These are phyloP conservation scores for Hibiscus mutabilis DNA, from an alignment of 345 rosid genomes.

Conservation along the genomic window DNA sequence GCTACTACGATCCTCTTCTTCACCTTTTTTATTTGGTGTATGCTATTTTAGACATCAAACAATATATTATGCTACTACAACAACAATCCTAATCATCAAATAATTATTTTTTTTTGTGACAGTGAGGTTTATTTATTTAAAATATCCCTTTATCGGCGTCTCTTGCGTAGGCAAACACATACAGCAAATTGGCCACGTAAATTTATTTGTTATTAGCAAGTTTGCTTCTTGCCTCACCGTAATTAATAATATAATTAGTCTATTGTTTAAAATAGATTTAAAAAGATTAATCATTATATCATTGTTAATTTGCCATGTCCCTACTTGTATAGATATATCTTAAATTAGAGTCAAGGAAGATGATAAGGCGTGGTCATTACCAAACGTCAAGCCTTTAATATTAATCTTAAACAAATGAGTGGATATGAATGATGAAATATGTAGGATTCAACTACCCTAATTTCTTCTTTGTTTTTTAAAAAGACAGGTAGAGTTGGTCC, in stretches of 20 bases:
- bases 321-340: slow-evolving; percentile 2
- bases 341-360: slow-evolving; percentile 4
- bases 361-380: slow-evolving; percentile 5
- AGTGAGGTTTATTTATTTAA: neutral
- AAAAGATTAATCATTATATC: neutral
- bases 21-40: too few species aligned
- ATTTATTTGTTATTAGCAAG: neutral
- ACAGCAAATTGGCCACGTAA: neutral
- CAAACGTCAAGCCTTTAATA: neutral
- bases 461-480: neutral
- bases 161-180: slow-evolving; percentile 3
- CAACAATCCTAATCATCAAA: neutral
- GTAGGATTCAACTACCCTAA: neutral
- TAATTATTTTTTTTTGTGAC: neutral
- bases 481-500: slow-evolving; percentile 10
- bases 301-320: slow-evolving; percentile 7
- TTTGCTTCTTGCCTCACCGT: neutral
- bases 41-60: too few species aligned
- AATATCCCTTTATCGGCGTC: neutral
- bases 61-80: neutral
- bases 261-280: neutral
- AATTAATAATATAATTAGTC: neutral
- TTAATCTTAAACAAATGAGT: neutral
- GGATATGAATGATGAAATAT: neutral
- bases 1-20: too few species aligned